Evolutionary conservation across 1,284 basidiomycete species (phyloP).

Genomic region (Papiliotrema laurentii): DNA sequence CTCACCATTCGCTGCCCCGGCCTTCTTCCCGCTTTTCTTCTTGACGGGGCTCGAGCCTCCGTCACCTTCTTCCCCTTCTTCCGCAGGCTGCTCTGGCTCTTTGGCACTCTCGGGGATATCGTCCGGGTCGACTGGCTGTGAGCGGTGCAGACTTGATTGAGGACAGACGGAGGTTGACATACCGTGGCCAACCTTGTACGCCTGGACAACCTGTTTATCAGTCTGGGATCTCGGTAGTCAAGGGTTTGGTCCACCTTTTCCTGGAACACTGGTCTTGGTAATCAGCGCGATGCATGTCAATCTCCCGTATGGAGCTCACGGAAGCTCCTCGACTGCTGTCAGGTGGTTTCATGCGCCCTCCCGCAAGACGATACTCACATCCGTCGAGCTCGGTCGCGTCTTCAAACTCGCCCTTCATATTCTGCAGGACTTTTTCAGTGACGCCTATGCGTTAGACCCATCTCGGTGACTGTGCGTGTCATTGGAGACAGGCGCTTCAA

Average conservation of each 20-base stretch:
- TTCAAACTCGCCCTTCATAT: constrained; percentile 63
- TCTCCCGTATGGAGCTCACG: no score
- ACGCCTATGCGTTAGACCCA: constrained; percentile 66
- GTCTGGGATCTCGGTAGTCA: not conserved
- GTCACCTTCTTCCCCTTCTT: constrained; percentile 11
- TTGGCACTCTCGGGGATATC: constrained; percentile 69
- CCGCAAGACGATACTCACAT: constrained; percentile 17
- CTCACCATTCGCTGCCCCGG: constrained; percentile 41
- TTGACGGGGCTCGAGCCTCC: constrained; percentile 15
- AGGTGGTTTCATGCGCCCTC: not conserved
- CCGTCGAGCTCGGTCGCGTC: constrained; percentile 55
- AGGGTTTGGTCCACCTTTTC: constrained; percentile 41
- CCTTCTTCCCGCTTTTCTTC: constrained; percentile 13
- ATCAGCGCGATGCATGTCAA: constrained; percentile 8
- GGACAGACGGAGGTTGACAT: constrained; percentile 1
- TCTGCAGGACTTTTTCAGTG: constrained; percentile 63
- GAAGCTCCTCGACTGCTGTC: constrained; percentile 35
- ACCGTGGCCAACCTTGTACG: constrained; percentile 63
- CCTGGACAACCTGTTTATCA: constrained; percentile 53
- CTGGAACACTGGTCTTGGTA: constrained; percentile 42
- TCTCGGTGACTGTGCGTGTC: not conserved
- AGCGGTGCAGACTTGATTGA: not conserved
- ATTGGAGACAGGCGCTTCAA: constrained; percentile 9
- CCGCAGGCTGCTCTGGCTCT: constrained; percentile 48
- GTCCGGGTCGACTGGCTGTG: constrained; percentile 63